Evolutionary conservation across 2,329 filamentous ascomycete species (phyloP), one percentile per base, ranked within the genome.

Genomic region (Neurospora crassa): DNA sequence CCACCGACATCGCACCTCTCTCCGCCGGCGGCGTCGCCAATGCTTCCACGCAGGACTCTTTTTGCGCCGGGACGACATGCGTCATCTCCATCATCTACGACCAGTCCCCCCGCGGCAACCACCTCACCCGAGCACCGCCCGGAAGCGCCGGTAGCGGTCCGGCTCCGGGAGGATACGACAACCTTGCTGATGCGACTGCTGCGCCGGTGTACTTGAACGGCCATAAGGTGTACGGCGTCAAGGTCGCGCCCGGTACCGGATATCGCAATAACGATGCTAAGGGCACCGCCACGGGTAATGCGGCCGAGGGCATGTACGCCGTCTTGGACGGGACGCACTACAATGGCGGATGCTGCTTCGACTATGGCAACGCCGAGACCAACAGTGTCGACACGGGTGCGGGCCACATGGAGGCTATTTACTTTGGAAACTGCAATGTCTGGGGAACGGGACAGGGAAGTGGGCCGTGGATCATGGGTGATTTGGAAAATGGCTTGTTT

Each of bases 341-440:
- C 81, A 89, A 74, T 85, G n/a, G 45, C 12, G 42, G 12, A 1
- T 72, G 71, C 87, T 71, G 70, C 68, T 71, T 71, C 41, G 70
- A 88, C 78, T 88, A 88, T 68, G 86, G 86, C 67, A 88, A 88
- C 68, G 86, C 85, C 67, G 87, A 89, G 79, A 83, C 81, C 2
- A 87, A 74, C 77, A 84, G 77, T 71, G 73, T 2, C 1, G 86
- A 88, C 72, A 86, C 87, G 0, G 89, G 89, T 2, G 84, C 86
- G 70, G 89, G 87, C 18, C 88, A 90, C 76, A 91, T 91, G 89
- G 89, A 91, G 77, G 87, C 89, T 70, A 87, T 91, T 71, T 91
- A 91, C 83, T 91, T 84, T 75, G 89, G 89, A 0, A 80, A 81
- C 77, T 84, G 76, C 77, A 87, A 82, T 0, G 72, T 72, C 74